Conservation (phyloP, 768 basidiomycete species). For the Nidularia pulvinata region DNA sequence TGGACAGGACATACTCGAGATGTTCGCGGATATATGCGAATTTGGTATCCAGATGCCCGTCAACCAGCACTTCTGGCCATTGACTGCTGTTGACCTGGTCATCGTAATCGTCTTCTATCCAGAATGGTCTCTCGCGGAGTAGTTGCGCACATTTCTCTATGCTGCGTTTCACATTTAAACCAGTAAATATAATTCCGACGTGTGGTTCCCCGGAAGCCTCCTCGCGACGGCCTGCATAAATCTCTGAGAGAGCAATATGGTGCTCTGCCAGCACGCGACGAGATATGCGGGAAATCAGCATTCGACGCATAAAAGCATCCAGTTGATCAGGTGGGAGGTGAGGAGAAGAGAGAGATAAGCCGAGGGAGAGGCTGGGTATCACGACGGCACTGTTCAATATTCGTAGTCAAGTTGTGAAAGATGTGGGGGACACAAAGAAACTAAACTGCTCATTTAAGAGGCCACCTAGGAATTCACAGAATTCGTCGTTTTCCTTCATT, state of each 20-base stretch:
- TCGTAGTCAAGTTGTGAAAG: background rate
- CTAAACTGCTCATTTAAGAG: conserved; percentile 79
- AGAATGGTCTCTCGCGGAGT: conserved; percentile 46
- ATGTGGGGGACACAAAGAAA: conserved; percentile 1
- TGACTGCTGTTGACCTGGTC: conserved; percentile 20
- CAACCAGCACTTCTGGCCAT: conserved; percentile 69
- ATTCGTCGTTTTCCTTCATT: conserved; percentile 73
- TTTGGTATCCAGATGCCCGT: conserved; percentile 67
- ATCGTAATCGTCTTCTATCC: conserved; percentile 34
- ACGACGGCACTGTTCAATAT: conserved; percentile 54
- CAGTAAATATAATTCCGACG: conserved; percentile 87
- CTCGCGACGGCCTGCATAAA: conserved; percentile 34
- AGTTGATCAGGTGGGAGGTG: conserved; percentile 76
- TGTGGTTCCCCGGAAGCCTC: conserved; percentile 48
- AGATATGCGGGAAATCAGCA: conserved; percentile 90
- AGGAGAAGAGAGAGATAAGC: conserved; percentile 83
- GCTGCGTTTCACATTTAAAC: conserved; percentile 65
- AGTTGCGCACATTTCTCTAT: conserved; percentile 68
- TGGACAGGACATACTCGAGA: conserved; percentile 57
- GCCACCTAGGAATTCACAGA: conserved; percentile 68
- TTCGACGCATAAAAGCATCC: conserved; percentile 87
- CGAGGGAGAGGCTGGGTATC: conserved; percentile 82
- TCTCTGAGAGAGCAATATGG: conserved; percentile 79
- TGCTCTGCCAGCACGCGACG: conserved; percentile 89
- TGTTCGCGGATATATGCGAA: conserved; percentile 90